Evolutionary conservation across 2,329 filamentous ascomycete genomes (phyloP), one percentile per base, ranked within the genome.

Genomic region (Paraconiothyrium brasiliense): DNA sequence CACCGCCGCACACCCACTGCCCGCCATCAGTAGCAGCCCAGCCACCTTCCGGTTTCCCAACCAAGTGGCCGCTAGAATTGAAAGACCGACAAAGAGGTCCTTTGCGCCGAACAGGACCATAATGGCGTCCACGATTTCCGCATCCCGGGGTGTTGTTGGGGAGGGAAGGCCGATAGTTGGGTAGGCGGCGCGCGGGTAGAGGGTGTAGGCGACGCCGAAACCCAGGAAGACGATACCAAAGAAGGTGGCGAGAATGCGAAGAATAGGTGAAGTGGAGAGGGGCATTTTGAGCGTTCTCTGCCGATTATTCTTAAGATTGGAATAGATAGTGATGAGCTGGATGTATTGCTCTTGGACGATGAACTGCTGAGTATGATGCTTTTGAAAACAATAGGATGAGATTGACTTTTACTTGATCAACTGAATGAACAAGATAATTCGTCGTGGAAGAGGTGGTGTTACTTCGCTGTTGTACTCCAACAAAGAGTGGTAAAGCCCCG

Each of bases 41-140:
- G 83, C 66, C 1, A 79, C 75, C 64, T 73, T 79, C 22, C 75
- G 68, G 4, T 73, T 79, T 0, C 82, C 83, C 54, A 71, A 75
- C 44, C 71, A 80, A 1, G 76, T 73, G 0, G 81, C 72, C 0
- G 76, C 71, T 44, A 74, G 76, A 22, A 83, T 76, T 1, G 80
- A 74, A 1, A 77, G 32, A 0, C 81, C 83, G 74, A 85, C 83
- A 73, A 84, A 86, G 16, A 85, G 70, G 62, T 86, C 83, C 11
- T 84, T 78, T 4, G 76, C 78, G 1, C 83, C 83, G 67, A 84
- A 86, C 39, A 85, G 69, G 3, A 77, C 67, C 73, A 84, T 78
- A 9, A 86, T 63, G 54, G 72, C 77, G 60, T 84, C 73, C 58
- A 84, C 74, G n/a, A 84, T 61, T 9, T 76, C 69, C 51, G 73